phyloP scores from a whole-genome alignment of 2,329 filamentous ascomycete genomes.

The Exophiala dermatitidis region DNA sequence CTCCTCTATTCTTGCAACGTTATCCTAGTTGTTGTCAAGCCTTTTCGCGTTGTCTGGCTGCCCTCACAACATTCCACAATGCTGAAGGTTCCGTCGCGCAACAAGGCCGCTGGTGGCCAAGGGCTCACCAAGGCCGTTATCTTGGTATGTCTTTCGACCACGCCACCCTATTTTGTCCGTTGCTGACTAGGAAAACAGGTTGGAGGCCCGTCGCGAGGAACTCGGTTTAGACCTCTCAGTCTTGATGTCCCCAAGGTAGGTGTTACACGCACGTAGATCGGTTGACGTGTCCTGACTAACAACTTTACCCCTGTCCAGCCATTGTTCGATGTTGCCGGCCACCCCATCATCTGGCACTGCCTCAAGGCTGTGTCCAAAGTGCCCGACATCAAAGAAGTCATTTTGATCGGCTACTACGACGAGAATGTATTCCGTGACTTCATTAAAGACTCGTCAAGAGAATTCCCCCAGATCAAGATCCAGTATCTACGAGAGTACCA shows the following conservation, averaged over 20 bases:
- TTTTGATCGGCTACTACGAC: conserved; percentile 98
- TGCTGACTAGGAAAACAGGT: conserved; percentile 53
- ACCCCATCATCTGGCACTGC: conserved; percentile 98
- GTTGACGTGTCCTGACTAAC: not conserved
- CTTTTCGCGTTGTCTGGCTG: not conserved
- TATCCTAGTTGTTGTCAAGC: not conserved
- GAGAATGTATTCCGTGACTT: conserved; percentile 96
- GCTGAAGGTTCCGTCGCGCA: conserved; percentile 41
- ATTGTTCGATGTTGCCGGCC: conserved; percentile 95
- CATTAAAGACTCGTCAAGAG: conserved; percentile 79
- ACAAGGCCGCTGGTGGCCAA: conserved; percentile 34
- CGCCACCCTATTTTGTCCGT: conserved; percentile 20
- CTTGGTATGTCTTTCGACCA: conserved; percentile 54
- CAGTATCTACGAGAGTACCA: conserved; percentile 97
- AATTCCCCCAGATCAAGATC: conserved; percentile 82
- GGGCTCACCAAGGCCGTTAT: conserved; percentile 88
- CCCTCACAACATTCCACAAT: conserved; percentile 17
- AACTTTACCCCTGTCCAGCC: conserved; percentile 50
- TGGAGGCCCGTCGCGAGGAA: conserved; percentile 89
- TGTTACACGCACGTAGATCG: conserved; percentile 15
- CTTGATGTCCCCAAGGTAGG: conserved; percentile 88
- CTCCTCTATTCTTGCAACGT: not conserved
- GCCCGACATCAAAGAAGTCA: conserved; percentile 87
- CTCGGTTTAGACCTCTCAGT: conserved; percentile 86
- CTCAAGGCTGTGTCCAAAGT: conserved; percentile 86